phyloP scores from a whole-genome alignment of 495 filamentous ascomycete species.

The Articulospora tetracladia region DNA sequence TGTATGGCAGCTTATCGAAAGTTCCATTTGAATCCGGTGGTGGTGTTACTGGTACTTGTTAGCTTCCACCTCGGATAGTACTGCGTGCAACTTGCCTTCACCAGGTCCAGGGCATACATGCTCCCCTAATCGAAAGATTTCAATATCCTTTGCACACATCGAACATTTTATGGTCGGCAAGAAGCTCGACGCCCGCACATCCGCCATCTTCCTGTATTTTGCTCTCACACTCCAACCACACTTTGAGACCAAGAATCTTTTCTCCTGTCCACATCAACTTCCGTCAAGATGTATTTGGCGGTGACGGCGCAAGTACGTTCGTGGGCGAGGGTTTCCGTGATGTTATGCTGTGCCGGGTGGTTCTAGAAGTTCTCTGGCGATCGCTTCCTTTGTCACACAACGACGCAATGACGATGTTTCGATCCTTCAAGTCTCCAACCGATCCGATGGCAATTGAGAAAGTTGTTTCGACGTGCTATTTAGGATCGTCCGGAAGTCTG shows the following conservation, averaged over 20 bases:
- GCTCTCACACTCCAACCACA: constrained; percentile 10
- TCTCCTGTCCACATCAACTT: constrained; percentile 15
- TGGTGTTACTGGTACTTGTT: constrained; percentile 30
- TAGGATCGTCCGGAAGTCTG: not conserved
- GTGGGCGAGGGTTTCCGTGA: not conserved
- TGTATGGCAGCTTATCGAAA: constrained; percentile 20
- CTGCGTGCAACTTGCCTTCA: constrained; percentile 16
- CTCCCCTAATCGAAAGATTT: constrained; percentile 89
- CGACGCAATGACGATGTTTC: not conserved
- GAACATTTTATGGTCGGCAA: constrained; percentile 97
- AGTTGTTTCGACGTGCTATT: not conserved
- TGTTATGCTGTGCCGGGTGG: not conserved
- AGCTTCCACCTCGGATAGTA: constrained; percentile 4
- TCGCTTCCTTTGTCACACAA: constrained; percentile 6
- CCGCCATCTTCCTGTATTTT: constrained; percentile 38
- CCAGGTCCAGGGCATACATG: constrained; percentile 59
- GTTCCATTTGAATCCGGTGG: constrained; percentile 31
- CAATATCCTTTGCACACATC: constrained; percentile 76
- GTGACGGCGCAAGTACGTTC: not conserved
- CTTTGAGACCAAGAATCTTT: constrained; percentile 1
- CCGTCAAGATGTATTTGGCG: constrained; percentile 2
- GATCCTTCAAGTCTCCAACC: not conserved
- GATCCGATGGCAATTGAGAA: not conserved
- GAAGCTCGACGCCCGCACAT: constrained; percentile 59
- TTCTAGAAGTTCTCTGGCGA: not conserved